These are phyloP conservation scores for Dactylorhiza incarnata DNA, from an alignment of 106 monocot genomes.

Conservation along the genomic window DNA sequence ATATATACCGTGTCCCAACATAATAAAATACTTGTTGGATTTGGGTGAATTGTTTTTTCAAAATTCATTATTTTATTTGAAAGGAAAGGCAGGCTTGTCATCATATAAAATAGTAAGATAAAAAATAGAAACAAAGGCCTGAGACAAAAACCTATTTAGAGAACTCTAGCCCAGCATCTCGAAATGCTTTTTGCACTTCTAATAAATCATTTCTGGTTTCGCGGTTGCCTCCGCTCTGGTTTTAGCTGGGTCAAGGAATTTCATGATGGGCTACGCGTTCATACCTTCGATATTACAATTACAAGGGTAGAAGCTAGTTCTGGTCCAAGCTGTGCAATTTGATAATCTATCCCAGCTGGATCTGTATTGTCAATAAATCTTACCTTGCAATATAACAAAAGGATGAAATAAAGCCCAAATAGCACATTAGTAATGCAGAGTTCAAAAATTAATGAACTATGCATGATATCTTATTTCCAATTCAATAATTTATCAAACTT, in stretches of 20 bases:
- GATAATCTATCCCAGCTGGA: slow-evolving; percentile 95
- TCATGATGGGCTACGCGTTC: background rate
- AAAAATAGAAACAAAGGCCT: slow-evolving; percentile 12
- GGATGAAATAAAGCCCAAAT: background rate
- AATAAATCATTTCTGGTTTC: slow-evolving; percentile 91
- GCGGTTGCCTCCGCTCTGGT: slow-evolving; percentile 93
- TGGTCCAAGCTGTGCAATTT: slow-evolving; percentile 96
- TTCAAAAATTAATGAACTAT: background rate
- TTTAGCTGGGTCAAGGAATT: background rate
- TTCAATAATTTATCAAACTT: background rate
- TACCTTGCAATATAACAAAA: slow-evolving; percentile 33
- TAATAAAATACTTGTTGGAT: background rate
- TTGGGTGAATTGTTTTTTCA: too few relatives aligned
- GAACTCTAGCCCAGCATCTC: slow-evolving; percentile 89
- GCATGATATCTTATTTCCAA: background rate
- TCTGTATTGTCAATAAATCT: slow-evolving; percentile 85
- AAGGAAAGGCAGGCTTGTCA: background rate
- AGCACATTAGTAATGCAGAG: background rate
- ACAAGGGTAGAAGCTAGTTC: slow-evolving; percentile 95
- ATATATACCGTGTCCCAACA: too few relatives aligned
- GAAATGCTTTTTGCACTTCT: slow-evolving; percentile 96
- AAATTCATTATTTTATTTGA: background rate
- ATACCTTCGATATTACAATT: slow-evolving; percentile 94
- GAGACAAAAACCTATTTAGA: slow-evolving; percentile 84
- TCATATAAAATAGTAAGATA: background rate